Evolutionary conservation across 768 basidiomycete genomes (phyloP), one percentile per base, ranked within the genome.

Genomic region (Mycena maculata): DNA sequence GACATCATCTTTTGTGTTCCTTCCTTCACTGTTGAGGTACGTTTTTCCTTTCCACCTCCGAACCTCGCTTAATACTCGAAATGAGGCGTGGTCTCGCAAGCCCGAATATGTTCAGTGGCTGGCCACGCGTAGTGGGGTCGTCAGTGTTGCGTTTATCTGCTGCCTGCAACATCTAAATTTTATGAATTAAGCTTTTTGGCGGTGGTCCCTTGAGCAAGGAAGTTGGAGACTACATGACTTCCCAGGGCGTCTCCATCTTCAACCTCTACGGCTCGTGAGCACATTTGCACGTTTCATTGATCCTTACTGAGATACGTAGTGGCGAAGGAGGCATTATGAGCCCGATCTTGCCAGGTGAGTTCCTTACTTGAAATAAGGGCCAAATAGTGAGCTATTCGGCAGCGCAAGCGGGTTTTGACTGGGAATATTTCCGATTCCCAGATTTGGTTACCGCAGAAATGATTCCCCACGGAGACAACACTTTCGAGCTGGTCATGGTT

Each of bases 401-500:
- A 62, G 52, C 47, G 15, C 18, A 57, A 1, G 59, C 56, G 27
- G 68, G 63, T 0, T 47, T 44, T 16, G 66, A 67, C 48, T 67
- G 66, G 66, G 55, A 67, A 22, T 67, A 81, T 72, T 73, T 84
- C 60, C 60, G 67, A 63, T 66, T 74, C 55, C 33, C 75, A n/a
- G 22, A 62, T 2, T 49, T 71, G 7, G 45, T 78, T 27, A 68
- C 68, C 1, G 18, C 75, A 9, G 70, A 75, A 23, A 80, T 80
- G 73, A 55, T 67, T 13, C 76, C 81, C 2, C 73, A 80, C 55
- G 81, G 71, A 2, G 76, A 79, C 27, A 74, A 65, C 9, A 74
- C 75, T 0, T 84, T 74, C 41, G 84, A 85, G 64, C 68, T 77
- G 8, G 77, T 84, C 18, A 54, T 82, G 12, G 68, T 83, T 69